phyloP scores from a whole-genome alignment of 2,329 filamentous ascomycete genomes.

The Aspergillus persii region DNA sequence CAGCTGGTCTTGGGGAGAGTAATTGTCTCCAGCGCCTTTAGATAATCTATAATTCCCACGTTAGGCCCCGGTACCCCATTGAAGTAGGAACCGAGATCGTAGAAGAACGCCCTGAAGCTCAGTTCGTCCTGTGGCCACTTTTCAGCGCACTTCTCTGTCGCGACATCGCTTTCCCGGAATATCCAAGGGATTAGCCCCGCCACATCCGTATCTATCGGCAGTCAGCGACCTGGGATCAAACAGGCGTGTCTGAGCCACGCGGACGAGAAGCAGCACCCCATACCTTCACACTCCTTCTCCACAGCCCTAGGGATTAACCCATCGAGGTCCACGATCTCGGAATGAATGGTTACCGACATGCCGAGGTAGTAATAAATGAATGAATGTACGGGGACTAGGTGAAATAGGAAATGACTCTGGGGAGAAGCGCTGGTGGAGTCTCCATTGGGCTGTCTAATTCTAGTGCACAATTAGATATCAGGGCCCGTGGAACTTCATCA shows the following conservation, averaged over 20 bases:
- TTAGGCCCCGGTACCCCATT: neutral
- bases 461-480: neutral
- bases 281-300: conserved; percentile 3
- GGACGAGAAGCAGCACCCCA: neutral
- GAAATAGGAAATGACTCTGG: neutral
- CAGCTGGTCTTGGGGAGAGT: conserved; percentile 5
- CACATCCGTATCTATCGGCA: conserved; percentile 5
- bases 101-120: neutral
- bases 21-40: neutral
- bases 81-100: neutral
- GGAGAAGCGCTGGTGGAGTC: neutral
- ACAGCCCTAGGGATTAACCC: neutral
- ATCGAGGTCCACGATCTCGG: conserved; percentile 7
- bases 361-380: neutral
- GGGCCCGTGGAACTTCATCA: neutral
- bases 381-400: neutral
- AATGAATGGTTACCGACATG: conserved; percentile 9
- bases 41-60: neutral
- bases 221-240: neutral
- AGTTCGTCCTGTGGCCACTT: neutral
- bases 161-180: conserved; percentile 2
- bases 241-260: neutral
- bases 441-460: neutral
- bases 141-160: neutral
- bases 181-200: conserved; percentile 3